Evolutionary conservation across 768 basidiomycete species (phyloP), one percentile per base, ranked within the genome.

Genomic region (Hirschioporus abietinus): DNA sequence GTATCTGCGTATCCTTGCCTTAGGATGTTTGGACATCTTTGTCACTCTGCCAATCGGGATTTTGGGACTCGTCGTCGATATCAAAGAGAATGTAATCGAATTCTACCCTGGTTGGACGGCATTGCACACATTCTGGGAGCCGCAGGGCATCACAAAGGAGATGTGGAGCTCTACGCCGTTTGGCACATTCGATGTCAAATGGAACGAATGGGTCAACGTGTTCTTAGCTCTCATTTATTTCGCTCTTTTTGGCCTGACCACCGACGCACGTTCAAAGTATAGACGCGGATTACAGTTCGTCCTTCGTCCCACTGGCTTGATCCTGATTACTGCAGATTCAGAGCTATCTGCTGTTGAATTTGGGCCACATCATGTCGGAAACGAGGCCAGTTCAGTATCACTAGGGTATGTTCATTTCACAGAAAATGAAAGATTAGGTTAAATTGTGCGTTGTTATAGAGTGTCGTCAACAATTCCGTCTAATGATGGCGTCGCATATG

Each of bases 181-280:
- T 15, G 20, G 5, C 5, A 20, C 58, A 81, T 79, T 67, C 10
- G 69, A 72, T 0, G 66, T 83, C 26, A 84, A 87, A 71, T 61
- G 83, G 36, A 78, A 74, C 5, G 81, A 86, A 64, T 87, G 86
- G 86, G 65, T 78, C 26, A 70, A 78, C 23, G 68, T 85, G 8
- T 68, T 80, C 36, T 84, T 81, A 68, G 83, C 85, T 3, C 73
- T 88, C 67, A 18, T 84, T 58, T 90, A 90, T 78, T 90, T 90
- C 71, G 74, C 73, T 20, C 84, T 87, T 78, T 90, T 91, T 71
- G 88, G 87, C 1, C 83, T 88, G 63, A 84, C 83, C 10, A 80
- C 82, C 26, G 89, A 89, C 71, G 86, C 88, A 27, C 76, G 79
- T 66, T 81, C 78, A 71, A 76, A 85, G 69, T 89, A 89, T 70